Percentiles rank a stretch among this genome's conserved stretches.
Evolutionary conservation across 169 alveolate genomes (phyloP).

Genomic region (Plasmodium knowlesi): DNA sequence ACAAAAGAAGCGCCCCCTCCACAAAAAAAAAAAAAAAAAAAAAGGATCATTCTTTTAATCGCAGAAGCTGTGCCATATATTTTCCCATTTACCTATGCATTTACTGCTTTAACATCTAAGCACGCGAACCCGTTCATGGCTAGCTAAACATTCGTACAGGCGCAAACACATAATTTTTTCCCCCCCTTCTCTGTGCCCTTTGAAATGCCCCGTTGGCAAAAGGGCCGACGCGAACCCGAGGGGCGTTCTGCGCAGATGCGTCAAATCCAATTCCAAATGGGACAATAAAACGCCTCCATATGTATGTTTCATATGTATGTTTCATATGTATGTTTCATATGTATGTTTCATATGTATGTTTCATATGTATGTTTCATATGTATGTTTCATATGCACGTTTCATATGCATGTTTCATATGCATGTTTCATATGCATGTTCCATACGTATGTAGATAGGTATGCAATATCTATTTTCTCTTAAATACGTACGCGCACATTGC

Average conservation of each 20-base stretch:
- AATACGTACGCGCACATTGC: background rate
- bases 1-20: background rate
- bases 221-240: background rate
- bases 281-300: background rate
- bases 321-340: background rate
- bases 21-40: too few relatives aligned
- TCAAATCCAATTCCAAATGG: background rate
- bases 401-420: background rate
- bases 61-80: background rate
- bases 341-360: background rate
- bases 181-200: background rate
- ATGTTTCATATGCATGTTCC: background rate
- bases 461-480: background rate
- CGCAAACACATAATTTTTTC: background rate
- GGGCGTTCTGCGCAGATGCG: background rate
- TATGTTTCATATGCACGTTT: background rate
- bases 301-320: background rate
- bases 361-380: background rate
- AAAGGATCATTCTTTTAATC: background rate
- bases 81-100: background rate
- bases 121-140: background rate
- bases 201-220: background rate
- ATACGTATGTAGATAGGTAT: background rate
- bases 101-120: background rate
- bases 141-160: background rate